A percentile compares a stretch with the other conserved stretches of the same genome.
Evolutionary conservation across 23 red algal species (phyloP).

Genomic region (Gracilaria domingensis): DNA sequence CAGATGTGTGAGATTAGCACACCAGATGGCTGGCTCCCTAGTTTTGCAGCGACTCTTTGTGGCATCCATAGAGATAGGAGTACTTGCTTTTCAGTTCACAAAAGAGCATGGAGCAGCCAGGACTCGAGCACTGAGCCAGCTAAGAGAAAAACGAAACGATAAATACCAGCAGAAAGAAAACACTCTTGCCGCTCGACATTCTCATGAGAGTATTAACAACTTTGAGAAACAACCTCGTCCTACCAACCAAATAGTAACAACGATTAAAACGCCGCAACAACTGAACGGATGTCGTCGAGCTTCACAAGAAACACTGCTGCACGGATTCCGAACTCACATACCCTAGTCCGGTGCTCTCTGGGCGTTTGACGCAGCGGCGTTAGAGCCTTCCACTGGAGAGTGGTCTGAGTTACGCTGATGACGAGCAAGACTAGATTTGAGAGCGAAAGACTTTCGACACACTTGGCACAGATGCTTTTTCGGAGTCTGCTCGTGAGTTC

Average conservation of each 20-base stretch:
- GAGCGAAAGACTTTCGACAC: slow-evolving; percentile 56
- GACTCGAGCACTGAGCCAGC: not conserved
- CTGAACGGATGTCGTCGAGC: no score
- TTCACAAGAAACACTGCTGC: not conserved
- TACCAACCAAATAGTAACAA: not conserved
- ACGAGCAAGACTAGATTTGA: slow-evolving; percentile 62
- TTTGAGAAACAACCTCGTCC: not conserved
- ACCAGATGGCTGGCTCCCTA: not conserved
- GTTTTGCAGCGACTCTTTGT: not conserved
- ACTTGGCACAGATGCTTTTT: slow-evolving; percentile 56
- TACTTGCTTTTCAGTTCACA: not conserved
- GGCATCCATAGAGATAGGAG: not conserved
- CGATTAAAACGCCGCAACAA: not conserved
- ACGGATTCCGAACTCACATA: not conserved
- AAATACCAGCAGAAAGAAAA: not conserved
- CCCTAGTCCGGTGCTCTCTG: slow-evolving; percentile 25
- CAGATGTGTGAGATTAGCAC: not conserved
- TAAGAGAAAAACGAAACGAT: not conserved
- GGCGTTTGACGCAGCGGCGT: not conserved
- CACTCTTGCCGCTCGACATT: not conserved
- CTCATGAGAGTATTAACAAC: not conserved
- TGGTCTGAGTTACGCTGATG: slow-evolving; percentile 66
- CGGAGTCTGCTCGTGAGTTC: slow-evolving; percentile 67
- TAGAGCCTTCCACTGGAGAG: slow-evolving; percentile 25
- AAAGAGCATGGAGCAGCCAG: not conserved